Evolutionary conservation across 306 rosid genomes (phyloP).

Genomic region (Betula pendula): DNA sequence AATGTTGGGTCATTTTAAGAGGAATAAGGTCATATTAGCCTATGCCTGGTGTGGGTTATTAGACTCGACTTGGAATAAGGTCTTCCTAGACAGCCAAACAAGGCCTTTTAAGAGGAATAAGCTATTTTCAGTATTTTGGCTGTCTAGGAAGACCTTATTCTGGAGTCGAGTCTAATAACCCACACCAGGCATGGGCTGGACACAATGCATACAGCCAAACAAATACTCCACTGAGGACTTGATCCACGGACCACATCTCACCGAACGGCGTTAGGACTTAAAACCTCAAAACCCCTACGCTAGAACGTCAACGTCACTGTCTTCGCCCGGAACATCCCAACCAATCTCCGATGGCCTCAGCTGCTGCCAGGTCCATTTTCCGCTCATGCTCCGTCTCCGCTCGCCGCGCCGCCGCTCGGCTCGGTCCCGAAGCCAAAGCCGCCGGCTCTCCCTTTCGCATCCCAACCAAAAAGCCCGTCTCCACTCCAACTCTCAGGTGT

Average conservation of each 20-base stretch:
- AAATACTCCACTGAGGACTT: background rate
- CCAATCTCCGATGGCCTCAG: slow-evolving; percentile 55
- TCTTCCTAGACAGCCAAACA: too few relatives aligned
- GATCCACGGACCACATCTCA: too few relatives aligned
- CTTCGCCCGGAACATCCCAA: background rate
- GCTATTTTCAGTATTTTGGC: too few relatives aligned
- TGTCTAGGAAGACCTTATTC: too few relatives aligned
- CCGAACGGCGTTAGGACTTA: too few relatives aligned
- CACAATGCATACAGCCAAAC: background rate
- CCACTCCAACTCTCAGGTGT: slow-evolving; percentile 57
- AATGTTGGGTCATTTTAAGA: too few relatives aligned
- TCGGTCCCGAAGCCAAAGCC: slow-evolving; percentile 56
- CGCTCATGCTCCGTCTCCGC: slow-evolving; percentile 56
- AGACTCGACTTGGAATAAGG: too few relatives aligned
- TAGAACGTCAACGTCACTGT: background rate
- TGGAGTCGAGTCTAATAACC: too few relatives aligned
- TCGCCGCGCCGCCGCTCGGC: slow-evolving; percentile 42
- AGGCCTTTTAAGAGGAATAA: too few relatives aligned
- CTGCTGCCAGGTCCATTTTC: slow-evolving; percentile 63
- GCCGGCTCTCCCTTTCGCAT: slow-evolving; percentile 55
- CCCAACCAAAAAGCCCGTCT: slow-evolving; percentile 47
- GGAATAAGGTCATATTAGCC: too few relatives aligned
- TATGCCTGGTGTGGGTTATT: too few relatives aligned
- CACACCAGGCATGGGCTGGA: background rate
- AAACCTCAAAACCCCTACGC: background rate